A percentile compares a stretch with the other conserved stretches of the same genome.
Conservation (phyloP, 768 basidiomycete genomes). For the Podaxis sp. region DNA sequence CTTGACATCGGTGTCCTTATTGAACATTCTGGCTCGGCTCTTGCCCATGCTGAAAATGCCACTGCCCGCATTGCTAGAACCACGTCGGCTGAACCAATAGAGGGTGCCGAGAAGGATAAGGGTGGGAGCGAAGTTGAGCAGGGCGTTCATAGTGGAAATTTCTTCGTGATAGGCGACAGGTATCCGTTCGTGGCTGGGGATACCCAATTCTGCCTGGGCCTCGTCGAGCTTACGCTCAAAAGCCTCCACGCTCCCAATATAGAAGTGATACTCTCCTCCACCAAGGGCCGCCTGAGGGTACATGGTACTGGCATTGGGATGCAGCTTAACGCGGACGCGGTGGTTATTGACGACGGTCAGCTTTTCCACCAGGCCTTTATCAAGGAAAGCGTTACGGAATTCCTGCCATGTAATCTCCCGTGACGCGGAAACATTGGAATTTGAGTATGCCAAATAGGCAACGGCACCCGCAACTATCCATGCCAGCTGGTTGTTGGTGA, state of each 20-base stretch:
- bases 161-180: constrained; percentile 98
- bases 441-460: constrained; percentile 65
- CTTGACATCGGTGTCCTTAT: constrained; percentile 93
- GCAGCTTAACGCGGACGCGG: constrained; percentile 89
- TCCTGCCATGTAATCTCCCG: constrained; percentile 99
- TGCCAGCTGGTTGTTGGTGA: constrained; percentile 55
- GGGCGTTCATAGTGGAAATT: constrained; percentile 77
- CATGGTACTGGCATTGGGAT: constrained; percentile 83
- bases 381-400: constrained; percentile 95
- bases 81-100: constrained; percentile 82
- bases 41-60: constrained; percentile 98
- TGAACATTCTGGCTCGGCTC: constrained; percentile 91
- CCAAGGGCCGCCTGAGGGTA: constrained; percentile 59
- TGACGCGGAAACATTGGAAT: constrained; percentile 52
- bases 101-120: constrained; percentile 88
- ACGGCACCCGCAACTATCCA: constrained; percentile 55
- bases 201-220: constrained; percentile 89
- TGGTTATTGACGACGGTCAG: constrained; percentile 89
- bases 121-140: constrained; percentile 94
- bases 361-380: constrained; percentile 94
- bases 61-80: constrained; percentile 65
- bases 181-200: constrained; percentile 89
- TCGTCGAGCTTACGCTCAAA: constrained; percentile 96
- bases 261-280: constrained; percentile 83
- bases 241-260: constrained; percentile 94